Percentiles rank a stretch among this genome's conserved stretches.
phyloP scores from a whole-genome alignment of 495 filamentous ascomycete species.

The Penicillium ochrochloron region DNA sequence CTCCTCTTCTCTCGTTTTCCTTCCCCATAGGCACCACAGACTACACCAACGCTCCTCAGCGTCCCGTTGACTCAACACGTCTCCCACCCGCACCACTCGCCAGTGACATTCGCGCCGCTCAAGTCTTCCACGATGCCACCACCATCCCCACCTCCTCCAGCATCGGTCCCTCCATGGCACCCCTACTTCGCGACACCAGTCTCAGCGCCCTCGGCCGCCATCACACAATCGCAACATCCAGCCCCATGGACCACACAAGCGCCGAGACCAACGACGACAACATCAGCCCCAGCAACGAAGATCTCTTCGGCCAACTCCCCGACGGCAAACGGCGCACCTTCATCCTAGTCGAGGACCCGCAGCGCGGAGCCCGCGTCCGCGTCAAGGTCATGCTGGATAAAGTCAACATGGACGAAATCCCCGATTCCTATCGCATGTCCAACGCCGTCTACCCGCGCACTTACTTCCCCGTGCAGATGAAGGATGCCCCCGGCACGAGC shows the following conservation, averaged over 20 bases:
- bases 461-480: constrained; percentile 88
- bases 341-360: constrained; percentile 88
- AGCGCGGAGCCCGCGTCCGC: constrained; percentile 75
- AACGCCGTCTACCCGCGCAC: constrained; percentile 89
- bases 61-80: constrained; percentile 30
- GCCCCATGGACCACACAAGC: constrained; percentile 38
- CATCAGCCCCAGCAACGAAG: constrained; percentile 54
- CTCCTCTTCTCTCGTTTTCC: constrained; percentile 23
- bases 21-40: constrained; percentile 43
- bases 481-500: constrained; percentile 68
- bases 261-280: constrained; percentile 47
- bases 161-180: constrained; percentile 68
- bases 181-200: constrained; percentile 66
- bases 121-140: constrained; percentile 79
- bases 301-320: constrained; percentile 84
- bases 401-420: constrained; percentile 90
- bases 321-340: constrained; percentile 92
- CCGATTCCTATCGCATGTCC: constrained; percentile 85
- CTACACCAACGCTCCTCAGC: constrained; percentile 40
- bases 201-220: constrained; percentile 60
- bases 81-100: constrained; percentile 29
- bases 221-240: constrained; percentile 41
- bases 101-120: constrained; percentile 69
- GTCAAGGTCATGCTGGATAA: constrained; percentile 87
- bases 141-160: constrained; percentile 61